Conservation (phyloP, 2,329 filamentous ascomycete genomes). For the Helicocarpus griseus region DNA sequence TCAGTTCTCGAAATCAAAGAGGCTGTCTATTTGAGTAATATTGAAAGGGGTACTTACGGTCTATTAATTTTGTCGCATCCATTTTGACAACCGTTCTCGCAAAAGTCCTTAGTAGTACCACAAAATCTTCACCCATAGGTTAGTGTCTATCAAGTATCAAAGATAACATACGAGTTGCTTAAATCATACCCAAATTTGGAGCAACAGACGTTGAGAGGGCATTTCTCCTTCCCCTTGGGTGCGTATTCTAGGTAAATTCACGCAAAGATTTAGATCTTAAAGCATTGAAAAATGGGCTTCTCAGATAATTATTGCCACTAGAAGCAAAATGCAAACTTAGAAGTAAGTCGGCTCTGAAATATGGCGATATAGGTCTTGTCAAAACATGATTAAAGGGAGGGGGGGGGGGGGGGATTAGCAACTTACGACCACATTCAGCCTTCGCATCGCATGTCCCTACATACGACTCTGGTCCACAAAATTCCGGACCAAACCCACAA, state of each 20-base stretch:
- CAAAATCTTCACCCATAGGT: background rate
- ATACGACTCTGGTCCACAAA: constrained; percentile 14
- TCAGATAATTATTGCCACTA: background rate
- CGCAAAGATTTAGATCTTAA: no score
- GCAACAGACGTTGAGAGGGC: constrained; percentile 32
- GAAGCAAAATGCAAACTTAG: background rate
- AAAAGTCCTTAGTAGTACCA: constrained; percentile 1
- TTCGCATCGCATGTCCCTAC: constrained; percentile 25
- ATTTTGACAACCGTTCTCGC: constrained; percentile 4
- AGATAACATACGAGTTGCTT: background rate
- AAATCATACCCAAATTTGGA: constrained; percentile 18
- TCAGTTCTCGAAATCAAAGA: background rate
- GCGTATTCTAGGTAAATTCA: constrained; percentile 17
- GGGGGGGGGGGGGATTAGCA: background rate
- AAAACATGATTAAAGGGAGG: no score
- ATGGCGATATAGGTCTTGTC: background rate
- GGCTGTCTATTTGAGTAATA: background rate
- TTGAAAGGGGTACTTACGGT: constrained; percentile 1
- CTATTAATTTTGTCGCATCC: constrained; percentile 2
- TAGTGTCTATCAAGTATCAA: background rate
- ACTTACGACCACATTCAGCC: constrained; percentile 22
- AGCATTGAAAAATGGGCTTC: background rate
- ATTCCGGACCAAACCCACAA: constrained; percentile 12
- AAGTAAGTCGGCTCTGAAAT: background rate
- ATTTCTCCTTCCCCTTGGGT: constrained; percentile 10